Evolutionary conservation across 129 eudicot species (phyloP), one percentile per base, ranked within the genome.

Genomic region (Helianthus tuberosus): DNA sequence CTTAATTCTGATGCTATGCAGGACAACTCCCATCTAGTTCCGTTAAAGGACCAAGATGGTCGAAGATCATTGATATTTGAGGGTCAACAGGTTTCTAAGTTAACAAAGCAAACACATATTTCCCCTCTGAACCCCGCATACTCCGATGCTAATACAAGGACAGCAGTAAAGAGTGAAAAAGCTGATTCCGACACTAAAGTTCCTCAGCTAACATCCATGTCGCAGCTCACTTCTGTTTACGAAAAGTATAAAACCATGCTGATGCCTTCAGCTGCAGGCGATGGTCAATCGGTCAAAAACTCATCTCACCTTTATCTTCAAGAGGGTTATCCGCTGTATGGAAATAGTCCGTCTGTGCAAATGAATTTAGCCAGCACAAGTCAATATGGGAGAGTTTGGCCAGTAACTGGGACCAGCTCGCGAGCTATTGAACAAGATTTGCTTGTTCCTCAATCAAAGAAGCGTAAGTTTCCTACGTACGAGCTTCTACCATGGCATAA

Each of bases 401-500:
- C 84, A 51, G 59, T 79, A 41, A 43, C 78, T 23, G 69, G 77
- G 14, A 57, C 69, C 68, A 41, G 70, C 64, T 58, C 77, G 49
- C 65, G 48, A 65, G 80, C 77, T 39, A 29, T 23, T 68, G 73
- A 69, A 36, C 90, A 84, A 72, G 67, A 73, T 72, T 69, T 62
- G 71, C 77, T 76, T 64, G 70, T 47, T 73, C 60, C 75, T 64
- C 82, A 74, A 41, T 75, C 88, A 46, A 90, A 76, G 78, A 90
- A 90, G 81, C 90, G 93, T n/a, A 89, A 89, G 74, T 27, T 76
- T 76, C 72, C 84, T 73, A 72, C 81, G 36, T 72, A 69, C 63
- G 86, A 84, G 73, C 80, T 78, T 84, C 63, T 81, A 51, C 90
- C 93, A 48, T 90, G 90, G 90, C 84, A 90, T 81, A 79, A 85